phyloP scores from a whole-genome alignment of 768 basidiomycete species.

The Tricholoma terreum region DNA sequence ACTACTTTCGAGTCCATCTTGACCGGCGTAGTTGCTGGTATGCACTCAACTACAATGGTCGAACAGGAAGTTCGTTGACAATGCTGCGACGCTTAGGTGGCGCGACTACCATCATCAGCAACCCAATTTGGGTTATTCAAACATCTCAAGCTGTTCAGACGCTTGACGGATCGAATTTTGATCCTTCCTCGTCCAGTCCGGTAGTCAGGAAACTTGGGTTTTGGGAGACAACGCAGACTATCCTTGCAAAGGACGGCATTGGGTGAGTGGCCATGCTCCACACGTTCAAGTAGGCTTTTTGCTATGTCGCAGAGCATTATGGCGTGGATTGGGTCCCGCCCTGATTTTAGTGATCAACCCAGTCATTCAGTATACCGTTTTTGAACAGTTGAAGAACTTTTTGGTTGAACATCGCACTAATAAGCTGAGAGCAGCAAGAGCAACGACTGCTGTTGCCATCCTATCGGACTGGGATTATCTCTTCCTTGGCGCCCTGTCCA shows the following conservation, averaged over 20 bases:
- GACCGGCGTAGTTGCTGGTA: constrained; percentile 84
- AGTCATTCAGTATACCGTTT: constrained; percentile 90
- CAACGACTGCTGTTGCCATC: constrained; percentile 41
- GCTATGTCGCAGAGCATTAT: constrained; percentile 57
- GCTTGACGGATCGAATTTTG: constrained; percentile 32
- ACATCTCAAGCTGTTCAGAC: constrained; percentile 80
- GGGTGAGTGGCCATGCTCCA: constrained; percentile 25
- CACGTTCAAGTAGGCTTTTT: background rate
- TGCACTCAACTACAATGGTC: constrained; percentile 2
- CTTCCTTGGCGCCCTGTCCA: constrained; percentile 90
- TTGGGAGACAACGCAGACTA: constrained; percentile 62
- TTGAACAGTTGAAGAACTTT: constrained; percentile 91
- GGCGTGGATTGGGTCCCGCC: constrained; percentile 93
- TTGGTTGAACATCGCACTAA: constrained; percentile 61
- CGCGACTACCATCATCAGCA: constrained; percentile 83
- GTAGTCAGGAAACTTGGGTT: constrained; percentile 54
- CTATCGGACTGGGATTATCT: constrained; percentile 91
- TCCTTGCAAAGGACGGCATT: constrained; percentile 70
- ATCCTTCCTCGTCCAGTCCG: constrained; percentile 25
- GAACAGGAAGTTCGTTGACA: background rate
- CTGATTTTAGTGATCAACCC: constrained; percentile 92
- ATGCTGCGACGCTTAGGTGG: constrained; percentile 52
- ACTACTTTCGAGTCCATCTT: constrained; percentile 87
- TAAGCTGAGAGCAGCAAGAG: constrained; percentile 47
- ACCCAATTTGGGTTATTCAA: constrained; percentile 97